phyloP scores from a whole-genome alignment of 1,284 basidiomycete species.

The Polyporus tsugae region DNA sequence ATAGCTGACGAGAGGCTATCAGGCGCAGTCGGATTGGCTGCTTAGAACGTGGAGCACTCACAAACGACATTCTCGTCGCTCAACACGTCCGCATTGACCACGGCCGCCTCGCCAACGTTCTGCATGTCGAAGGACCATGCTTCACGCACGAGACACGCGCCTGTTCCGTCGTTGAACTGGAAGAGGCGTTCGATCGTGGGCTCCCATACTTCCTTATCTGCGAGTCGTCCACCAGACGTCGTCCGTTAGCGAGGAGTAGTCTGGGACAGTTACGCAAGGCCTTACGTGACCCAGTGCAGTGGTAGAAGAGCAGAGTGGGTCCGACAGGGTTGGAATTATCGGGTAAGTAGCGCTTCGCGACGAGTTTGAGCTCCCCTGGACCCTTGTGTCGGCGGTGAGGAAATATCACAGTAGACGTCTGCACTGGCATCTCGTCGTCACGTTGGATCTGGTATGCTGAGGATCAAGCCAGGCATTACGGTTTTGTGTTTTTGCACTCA shows the following conservation, averaged over 20 bases:
- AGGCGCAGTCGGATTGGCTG: not conserved
- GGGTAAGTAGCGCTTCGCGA: conserved; percentile 19
- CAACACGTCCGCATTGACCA: conserved; percentile 33
- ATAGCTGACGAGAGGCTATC: conserved; percentile 23
- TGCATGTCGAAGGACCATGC: conserved; percentile 43
- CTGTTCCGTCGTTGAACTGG: conserved; percentile 16
- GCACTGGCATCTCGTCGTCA: not conserved
- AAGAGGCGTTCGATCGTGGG: conserved; percentile 35
- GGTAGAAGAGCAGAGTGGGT: conserved; percentile 21
- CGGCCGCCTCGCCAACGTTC: conserved; percentile 40
- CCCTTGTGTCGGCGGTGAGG: conserved; percentile 1
- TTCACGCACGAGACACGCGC: conserved; percentile 35
- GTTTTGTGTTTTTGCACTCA: not conserved
- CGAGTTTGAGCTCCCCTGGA: conserved; percentile 7
- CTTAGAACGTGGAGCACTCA: not conserved
- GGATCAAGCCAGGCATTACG: not conserved
- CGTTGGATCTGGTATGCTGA: not conserved
- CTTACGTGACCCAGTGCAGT: conserved; percentile 23
- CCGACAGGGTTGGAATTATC: conserved; percentile 1
- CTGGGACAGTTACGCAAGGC: not conserved
- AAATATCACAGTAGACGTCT: not conserved
- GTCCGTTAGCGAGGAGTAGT: not conserved
- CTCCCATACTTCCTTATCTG: conserved; percentile 43
- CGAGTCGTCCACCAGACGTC: not conserved
- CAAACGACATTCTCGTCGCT: conserved; percentile 17